These are phyloP conservation scores for Lactuca sativa DNA, from an alignment of 129 eudicot species.

Conservation along the genomic window DNA sequence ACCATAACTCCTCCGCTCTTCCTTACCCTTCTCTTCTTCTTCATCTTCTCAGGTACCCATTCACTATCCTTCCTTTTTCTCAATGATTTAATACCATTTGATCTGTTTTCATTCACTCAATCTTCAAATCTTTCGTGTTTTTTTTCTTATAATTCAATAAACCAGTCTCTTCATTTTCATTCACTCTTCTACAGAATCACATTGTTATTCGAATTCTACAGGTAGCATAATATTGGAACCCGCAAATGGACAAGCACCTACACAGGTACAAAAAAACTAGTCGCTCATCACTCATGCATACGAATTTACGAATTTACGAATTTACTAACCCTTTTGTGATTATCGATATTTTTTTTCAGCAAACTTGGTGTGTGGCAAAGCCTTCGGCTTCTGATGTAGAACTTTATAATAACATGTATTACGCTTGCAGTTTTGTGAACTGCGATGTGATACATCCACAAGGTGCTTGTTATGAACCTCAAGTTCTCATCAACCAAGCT, in stretches of 20 bases:
- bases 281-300: neutral
- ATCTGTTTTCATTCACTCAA: neutral
- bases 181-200: neutral
- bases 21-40: conserved; percentile 2
- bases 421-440: conserved; percentile 30
- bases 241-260: conserved; percentile 40
- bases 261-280: conserved; percentile 32
- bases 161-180: neutral
- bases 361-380: conserved; percentile 52
- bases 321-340: neutral
- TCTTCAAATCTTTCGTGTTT: neutral
- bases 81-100: neutral
- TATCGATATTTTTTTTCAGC: conserved; percentile 18
- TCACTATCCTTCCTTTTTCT: neutral
- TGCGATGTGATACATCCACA: conserved; percentile 35
- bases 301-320: neutral
- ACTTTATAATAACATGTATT: conserved; percentile 35
- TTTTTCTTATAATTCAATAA: no score
- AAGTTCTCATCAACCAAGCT: conserved; percentile 34
- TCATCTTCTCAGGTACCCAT: conserved; percentile 11
- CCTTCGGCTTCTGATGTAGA: conserved; percentile 34
- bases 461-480: conserved; percentile 37
- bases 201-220: conserved; percentile 3
- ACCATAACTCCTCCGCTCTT: conserved; percentile 12
- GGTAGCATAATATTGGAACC: conserved; percentile 20